Conservation (phyloP, 129 eudicot species). For the Deinandra increscens region DNA sequence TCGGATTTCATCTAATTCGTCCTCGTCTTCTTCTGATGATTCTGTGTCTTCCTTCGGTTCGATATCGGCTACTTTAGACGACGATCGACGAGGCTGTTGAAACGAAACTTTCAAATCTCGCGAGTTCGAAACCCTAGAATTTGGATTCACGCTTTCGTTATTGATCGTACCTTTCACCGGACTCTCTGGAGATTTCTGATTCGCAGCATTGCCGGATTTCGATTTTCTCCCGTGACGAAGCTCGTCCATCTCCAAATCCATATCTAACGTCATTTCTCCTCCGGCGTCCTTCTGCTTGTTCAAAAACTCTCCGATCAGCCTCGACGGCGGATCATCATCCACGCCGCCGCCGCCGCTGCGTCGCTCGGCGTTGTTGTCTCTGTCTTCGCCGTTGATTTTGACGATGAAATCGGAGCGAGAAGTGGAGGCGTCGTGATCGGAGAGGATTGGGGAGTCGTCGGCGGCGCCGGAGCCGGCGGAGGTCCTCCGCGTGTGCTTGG, state of each 20-base stretch:
- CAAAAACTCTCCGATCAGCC: slow-evolving; percentile 51
- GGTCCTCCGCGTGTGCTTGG: slow-evolving; percentile 9
- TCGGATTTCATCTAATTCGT: slow-evolving; percentile 17
- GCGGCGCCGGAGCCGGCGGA: slow-evolving; percentile 24
- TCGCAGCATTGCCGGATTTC: background rate
- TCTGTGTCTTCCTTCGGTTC: slow-evolving; percentile 2
- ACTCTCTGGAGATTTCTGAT: slow-evolving; percentile 20
- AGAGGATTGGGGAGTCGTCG: slow-evolving; percentile 1
- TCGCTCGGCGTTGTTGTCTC: too few relatives aligned
- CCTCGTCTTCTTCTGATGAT: slow-evolving; percentile 26
- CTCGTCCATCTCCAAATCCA: slow-evolving; percentile 73
- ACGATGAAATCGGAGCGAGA: slow-evolving; percentile 32
- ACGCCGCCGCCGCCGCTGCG: too few relatives aligned
- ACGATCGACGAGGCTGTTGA: slow-evolving; percentile 28
- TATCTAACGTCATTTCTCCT: slow-evolving; percentile 48
- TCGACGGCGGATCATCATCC: slow-evolving; percentile 65
- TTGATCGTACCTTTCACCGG: slow-evolving; percentile 13
- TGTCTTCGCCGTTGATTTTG: slow-evolving; percentile 32
- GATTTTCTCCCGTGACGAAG: slow-evolving; percentile 29
- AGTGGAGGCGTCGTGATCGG: slow-evolving; percentile 29
- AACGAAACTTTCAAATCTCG: slow-evolving; percentile 51
- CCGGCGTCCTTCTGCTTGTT: slow-evolving; percentile 51
- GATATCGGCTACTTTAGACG: slow-evolving; percentile 33
- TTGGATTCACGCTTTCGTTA: slow-evolving; percentile 11
- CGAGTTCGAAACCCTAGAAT: slow-evolving; percentile 19